A percentile compares a stretch with the other conserved stretches of the same genome.
Conservation (phyloP, 768 basidiomycete genomes). For the Rhodosporidiobolus sp. region DNA sequence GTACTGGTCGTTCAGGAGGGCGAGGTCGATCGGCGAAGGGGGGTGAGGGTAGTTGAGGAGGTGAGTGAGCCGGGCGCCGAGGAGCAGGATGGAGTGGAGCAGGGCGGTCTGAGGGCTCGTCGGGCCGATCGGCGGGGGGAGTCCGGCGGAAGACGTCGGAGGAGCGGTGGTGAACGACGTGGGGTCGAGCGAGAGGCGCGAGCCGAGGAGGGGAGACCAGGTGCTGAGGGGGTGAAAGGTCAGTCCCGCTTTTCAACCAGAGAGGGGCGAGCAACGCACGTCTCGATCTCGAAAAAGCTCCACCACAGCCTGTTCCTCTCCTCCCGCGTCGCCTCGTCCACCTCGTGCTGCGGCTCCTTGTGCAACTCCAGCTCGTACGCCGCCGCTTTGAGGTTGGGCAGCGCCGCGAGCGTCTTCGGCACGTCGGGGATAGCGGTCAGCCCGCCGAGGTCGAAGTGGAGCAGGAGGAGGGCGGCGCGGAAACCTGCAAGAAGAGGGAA, state of each 20-base stretch:
- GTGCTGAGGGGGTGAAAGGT: neutral
- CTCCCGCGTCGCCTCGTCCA: neutral
- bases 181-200: neutral
- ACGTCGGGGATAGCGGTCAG: neutral
- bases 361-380: constrained; percentile 4
- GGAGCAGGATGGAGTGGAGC: neutral
- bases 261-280: neutral
- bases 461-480: constrained; percentile 4
- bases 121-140: neutral
- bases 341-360: neutral
- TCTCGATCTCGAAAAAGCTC: constrained; percentile 1
- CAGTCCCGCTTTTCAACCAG: neutral
- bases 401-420: neutral
- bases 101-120: too few relatives aligned
- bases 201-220: neutral
- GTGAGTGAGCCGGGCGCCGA: neutral
- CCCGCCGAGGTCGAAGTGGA: constrained; percentile 3
- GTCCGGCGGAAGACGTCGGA: neutral
- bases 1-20: neutral
- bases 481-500: neutral
- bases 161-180: neutral
- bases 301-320: constrained; percentile 3
- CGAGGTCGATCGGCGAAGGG: neutral
- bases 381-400: neutral
- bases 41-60: neutral